Percentiles rank a stretch among this genome's conserved stretches.
Evolutionary conservation across 257 asterid species (phyloP).

Genomic region (Haberlea rhodopensis): DNA sequence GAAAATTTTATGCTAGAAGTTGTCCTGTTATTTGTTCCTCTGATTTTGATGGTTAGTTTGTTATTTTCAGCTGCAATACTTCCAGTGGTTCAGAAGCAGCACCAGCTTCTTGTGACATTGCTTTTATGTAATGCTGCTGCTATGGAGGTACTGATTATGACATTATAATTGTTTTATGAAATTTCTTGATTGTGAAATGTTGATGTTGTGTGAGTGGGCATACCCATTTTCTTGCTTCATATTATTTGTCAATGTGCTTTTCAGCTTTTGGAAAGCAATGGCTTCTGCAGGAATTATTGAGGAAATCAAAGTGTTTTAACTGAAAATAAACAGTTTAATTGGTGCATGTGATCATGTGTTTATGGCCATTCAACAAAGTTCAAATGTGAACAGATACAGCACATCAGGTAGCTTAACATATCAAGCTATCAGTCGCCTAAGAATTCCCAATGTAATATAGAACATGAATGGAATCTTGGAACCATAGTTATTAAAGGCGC

Average conservation of each 20-base stretch:
- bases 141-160: slow-evolving; percentile 66
- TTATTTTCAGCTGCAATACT: slow-evolving; percentile 67
- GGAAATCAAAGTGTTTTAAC: background rate
- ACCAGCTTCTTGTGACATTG: slow-evolving; percentile 94
- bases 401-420: background rate
- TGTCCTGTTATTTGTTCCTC: background rate
- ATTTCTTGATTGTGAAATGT: background rate
- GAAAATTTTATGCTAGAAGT: background rate
- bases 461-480: background rate
- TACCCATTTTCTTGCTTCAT: background rate
- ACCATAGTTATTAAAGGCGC: too few species aligned
- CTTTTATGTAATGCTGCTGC: slow-evolving; percentile 89
- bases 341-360: background rate
- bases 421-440: background rate
- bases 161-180: slow-evolving; percentile 4
- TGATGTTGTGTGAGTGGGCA: background rate
- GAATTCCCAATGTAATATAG: background rate
- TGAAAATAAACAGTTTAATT: background rate
- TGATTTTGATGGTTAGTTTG: slow-evolving; percentile 23
- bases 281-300: background rate
- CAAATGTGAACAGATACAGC: background rate
- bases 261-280: background rate
- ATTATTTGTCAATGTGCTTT: background rate
- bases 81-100: slow-evolving; percentile 97
- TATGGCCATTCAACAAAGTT: background rate